These are phyloP conservation scores for Aspergillus sp. DNA, from an alignment of 2,329 filamentous ascomycete species.

Conservation along the genomic window DNA sequence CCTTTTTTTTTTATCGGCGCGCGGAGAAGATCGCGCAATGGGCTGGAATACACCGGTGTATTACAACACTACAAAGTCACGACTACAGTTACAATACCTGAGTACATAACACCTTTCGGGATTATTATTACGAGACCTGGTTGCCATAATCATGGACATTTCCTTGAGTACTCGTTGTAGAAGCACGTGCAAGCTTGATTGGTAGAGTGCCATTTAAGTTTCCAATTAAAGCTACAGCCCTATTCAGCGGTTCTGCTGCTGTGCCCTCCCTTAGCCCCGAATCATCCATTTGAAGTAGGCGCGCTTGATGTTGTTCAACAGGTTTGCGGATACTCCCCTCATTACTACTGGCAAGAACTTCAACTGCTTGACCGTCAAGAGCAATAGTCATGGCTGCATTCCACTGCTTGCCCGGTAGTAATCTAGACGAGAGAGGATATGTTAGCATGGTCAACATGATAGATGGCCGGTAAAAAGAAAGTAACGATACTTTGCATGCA, in stretches of 20 bases:
- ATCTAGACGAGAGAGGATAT: constrained; percentile 12
- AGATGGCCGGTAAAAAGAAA: not conserved
- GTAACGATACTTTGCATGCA: constrained; percentile 28
- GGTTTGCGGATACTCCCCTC: not conserved
- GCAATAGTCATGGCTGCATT: constrained; percentile 17
- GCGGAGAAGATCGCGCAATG: constrained; percentile 1
- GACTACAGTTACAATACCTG: too few species aligned
- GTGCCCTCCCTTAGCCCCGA: too few species aligned
- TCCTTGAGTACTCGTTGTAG: too few species aligned
- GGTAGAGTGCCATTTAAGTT: too few species aligned
- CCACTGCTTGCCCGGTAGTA: constrained; percentile 22
- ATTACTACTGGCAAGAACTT: not conserved
- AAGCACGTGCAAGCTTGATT: too few species aligned
- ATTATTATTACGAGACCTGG: too few species aligned
- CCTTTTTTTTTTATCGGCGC: not conserved
- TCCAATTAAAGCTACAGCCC: too few species aligned
- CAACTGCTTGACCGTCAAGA: constrained; percentile 13
- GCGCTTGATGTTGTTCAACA: not conserved
- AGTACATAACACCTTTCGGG: too few species aligned
- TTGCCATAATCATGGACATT: too few species aligned
- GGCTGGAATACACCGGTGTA: not conserved
- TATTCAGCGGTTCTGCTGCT: too few species aligned
- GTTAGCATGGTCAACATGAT: too few species aligned
- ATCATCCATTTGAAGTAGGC: not conserved
- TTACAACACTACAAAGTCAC: not conserved